phyloP scores from a whole-genome alignment of 2,329 filamentous ascomycete species.

The Fusarium floridanum region DNA sequence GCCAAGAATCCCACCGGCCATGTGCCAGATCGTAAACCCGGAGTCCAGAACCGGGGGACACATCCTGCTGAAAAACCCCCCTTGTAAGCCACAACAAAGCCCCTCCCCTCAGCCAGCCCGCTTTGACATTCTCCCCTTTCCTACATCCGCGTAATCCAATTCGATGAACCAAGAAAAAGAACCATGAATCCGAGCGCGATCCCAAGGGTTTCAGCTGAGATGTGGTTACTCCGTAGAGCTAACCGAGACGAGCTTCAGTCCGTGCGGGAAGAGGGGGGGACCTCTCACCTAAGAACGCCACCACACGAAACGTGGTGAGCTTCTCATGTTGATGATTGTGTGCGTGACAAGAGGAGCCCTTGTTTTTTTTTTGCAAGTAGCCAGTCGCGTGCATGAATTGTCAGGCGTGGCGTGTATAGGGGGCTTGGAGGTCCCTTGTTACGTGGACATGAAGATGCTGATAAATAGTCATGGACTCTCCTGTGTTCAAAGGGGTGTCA shows the following conservation, averaged over 20 bases:
- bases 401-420: not conserved
- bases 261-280: not conserved
- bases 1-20: not conserved
- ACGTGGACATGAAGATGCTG: not conserved
- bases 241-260: not conserved
- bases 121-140: not conserved
- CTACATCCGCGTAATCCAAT: not conserved
- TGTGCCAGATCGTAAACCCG: not conserved
- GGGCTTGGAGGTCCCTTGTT: not conserved
- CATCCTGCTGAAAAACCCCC: not conserved
- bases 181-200: not conserved
- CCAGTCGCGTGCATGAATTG: constrained; percentile 1
- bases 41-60: not conserved
- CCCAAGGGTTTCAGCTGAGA: not conserved
- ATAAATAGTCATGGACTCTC: not conserved
- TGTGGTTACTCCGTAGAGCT: not conserved
- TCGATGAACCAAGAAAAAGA: not conserved
- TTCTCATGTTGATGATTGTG: constrained; percentile 1
- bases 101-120: not conserved
- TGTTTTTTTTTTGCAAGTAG: not conserved
- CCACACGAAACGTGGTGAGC: constrained; percentile 2
- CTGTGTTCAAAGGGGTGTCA: not conserved
- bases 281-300: not conserved
- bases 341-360: not conserved
- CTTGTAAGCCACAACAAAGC: not conserved